A percentile compares a stretch with the other conserved stretches of the same genome.
phyloP scores from a whole-genome alignment of 2,329 filamentous ascomycete genomes.

The Chaetomiaceae sp. region DNA sequence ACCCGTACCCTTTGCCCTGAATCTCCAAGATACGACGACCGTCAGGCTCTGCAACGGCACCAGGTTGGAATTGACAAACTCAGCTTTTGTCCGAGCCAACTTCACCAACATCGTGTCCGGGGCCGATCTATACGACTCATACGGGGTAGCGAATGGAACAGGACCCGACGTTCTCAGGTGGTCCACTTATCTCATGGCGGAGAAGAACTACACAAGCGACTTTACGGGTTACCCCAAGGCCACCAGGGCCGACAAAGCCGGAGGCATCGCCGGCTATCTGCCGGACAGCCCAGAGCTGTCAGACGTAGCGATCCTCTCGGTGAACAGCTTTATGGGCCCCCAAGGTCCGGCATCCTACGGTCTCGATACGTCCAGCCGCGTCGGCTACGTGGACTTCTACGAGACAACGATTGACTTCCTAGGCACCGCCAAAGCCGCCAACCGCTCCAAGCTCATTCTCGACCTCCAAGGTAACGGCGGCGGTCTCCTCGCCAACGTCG shows the following conservation, averaged over 20 bases:
- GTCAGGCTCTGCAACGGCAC: slow-evolving; percentile 17
- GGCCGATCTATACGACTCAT: slow-evolving; percentile 7
- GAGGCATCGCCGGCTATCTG: neutral
- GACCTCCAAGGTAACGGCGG: slow-evolving; percentile 21
- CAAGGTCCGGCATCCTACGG: neutral
- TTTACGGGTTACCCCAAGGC: slow-evolving; percentile 11
- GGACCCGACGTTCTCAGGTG: neutral
- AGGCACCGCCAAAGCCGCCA: slow-evolving; percentile 1
- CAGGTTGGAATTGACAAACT: slow-evolving; percentile 7
- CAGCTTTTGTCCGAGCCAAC: slow-evolving; percentile 13
- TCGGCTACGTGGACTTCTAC: neutral
- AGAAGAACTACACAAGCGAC: slow-evolving; percentile 7
- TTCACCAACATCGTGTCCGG: slow-evolving; percentile 15
- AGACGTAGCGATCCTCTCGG: slow-evolving; percentile 10
- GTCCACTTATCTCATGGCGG: neutral
- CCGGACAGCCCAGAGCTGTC: neutral
- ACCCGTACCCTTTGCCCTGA: neutral
- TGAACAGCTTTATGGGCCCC: slow-evolving; percentile 5
- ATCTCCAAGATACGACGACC: slow-evolving; percentile 11
- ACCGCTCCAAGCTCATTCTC: slow-evolving; percentile 19
- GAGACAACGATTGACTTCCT: slow-evolving; percentile 2
- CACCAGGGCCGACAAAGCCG: neutral
- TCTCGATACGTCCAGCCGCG: neutral
- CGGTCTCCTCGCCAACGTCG: slow-evolving; percentile 4
- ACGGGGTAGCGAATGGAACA: slow-evolving; percentile 3